Conservation (phyloP, 2,329 filamentous ascomycete species). For the Talaromyces sp. region DNA sequence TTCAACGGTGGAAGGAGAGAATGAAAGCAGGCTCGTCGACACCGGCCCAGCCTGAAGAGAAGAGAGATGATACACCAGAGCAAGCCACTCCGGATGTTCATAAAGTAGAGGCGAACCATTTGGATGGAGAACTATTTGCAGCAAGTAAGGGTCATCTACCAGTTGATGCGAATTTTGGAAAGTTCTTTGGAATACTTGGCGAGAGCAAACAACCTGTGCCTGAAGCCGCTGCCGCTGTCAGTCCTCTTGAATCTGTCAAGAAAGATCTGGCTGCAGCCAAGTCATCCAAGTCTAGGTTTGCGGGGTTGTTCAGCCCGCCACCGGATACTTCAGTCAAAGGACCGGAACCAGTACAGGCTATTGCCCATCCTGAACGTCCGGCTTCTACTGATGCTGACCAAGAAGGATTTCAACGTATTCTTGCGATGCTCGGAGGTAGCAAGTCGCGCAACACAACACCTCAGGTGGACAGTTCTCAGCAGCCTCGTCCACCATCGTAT, state of each 20-base stretch:
- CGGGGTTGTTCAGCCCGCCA: slow-evolving; percentile 69
- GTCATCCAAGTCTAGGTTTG: slow-evolving; percentile 74
- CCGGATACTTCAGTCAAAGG: slow-evolving; percentile 54
- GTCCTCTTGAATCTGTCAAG: slow-evolving; percentile 40
- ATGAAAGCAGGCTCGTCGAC: slow-evolving; percentile 69
- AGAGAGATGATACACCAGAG: slow-evolving; percentile 41
- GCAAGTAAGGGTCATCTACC: slow-evolving; percentile 62
- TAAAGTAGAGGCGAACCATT: slow-evolving; percentile 41
- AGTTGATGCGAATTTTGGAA: slow-evolving; percentile 68
- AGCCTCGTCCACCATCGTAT: slow-evolving; percentile 32
- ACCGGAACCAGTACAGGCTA: slow-evolving; percentile 26
- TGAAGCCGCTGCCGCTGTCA: slow-evolving; percentile 41
- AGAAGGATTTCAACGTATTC: slow-evolving; percentile 78
- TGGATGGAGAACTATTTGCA: slow-evolving; percentile 52
- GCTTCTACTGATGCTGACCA: slow-evolving; percentile 65
- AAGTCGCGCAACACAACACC: slow-evolving; percentile 48
- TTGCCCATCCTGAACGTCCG: slow-evolving; percentile 37
- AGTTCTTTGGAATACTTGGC: slow-evolving; percentile 68
- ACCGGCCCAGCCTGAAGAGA: slow-evolving; percentile 40
- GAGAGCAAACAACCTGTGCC: slow-evolving; percentile 45
- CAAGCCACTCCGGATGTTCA: slow-evolving; percentile 25
- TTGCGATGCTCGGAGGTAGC: slow-evolving; percentile 72
- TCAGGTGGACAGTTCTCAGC: slow-evolving; percentile 39
- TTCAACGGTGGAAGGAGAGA: slow-evolving; percentile 88
- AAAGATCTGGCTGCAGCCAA: slow-evolving; percentile 50